Evolutionary conservation across 2,329 filamentous ascomycete species (phyloP).

Genomic region (Nectriaceae sp.): DNA sequence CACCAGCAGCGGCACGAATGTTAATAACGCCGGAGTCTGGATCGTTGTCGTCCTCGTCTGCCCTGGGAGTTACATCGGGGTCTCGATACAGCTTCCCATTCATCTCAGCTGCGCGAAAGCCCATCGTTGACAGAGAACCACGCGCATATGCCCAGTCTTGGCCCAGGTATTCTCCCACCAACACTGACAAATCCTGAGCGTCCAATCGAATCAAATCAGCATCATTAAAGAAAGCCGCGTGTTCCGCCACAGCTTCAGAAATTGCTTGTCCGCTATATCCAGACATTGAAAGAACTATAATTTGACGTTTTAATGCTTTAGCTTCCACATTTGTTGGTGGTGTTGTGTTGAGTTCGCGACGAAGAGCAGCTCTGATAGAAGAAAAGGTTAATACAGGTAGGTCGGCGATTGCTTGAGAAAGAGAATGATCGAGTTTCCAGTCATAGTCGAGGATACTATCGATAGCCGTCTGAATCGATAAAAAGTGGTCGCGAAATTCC

Average conservation of each 20-base stretch:
- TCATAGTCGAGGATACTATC: conserved; percentile 32
- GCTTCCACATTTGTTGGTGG: conserved; percentile 33
- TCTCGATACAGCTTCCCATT: conserved; percentile 55
- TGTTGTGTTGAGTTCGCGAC: conserved; percentile 30
- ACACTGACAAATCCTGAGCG: conserved; percentile 68
- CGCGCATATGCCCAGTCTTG: conserved; percentile 54
- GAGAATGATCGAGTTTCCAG: conserved; percentile 33
- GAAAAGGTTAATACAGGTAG: conserved; percentile 36
- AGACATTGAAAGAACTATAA: conserved; percentile 39
- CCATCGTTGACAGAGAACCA: conserved; percentile 54
- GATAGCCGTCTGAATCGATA: conserved; percentile 27
- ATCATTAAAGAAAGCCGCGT: conserved; percentile 59
- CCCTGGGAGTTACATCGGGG: conserved; percentile 37
- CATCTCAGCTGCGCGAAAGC: conserved; percentile 56
- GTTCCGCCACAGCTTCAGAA: conserved; percentile 56
- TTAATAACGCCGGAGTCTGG: conserved; percentile 35
- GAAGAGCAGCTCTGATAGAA: conserved; percentile 30
- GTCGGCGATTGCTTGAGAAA: conserved; percentile 38
- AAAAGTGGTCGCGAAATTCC: conserved; percentile 32
- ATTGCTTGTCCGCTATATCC: conserved; percentile 42
- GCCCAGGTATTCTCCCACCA: conserved; percentile 71
- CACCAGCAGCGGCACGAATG: conserved; percentile 27
- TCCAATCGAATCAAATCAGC: conserved; percentile 71
- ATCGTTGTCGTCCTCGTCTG: conserved; percentile 37
- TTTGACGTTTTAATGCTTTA: conserved; percentile 38